Conservation (phyloP, 2,329 filamentous ascomycete genomes). For the Monascus ruber region DNA sequence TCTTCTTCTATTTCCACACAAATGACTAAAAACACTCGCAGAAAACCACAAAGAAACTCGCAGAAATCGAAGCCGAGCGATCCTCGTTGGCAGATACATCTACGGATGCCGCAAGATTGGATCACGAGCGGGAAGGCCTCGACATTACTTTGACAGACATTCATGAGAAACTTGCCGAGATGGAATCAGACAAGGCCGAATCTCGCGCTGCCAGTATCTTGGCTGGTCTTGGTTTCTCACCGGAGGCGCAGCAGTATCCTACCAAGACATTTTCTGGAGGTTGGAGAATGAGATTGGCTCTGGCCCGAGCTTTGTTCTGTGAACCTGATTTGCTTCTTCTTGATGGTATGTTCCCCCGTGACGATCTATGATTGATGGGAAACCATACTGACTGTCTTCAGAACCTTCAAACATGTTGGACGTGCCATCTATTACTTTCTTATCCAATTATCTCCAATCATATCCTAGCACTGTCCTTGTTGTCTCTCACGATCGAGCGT, state of each 20-base stretch:
- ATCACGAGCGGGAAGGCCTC: conserved; percentile 77
- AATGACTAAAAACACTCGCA: conserved; percentile 13
- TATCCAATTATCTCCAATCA: conserved; percentile 84
- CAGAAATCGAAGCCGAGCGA: conserved; percentile 65
- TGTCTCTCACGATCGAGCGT: conserved; percentile 96
- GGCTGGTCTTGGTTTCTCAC: conserved; percentile 90
- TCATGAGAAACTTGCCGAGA: conserved; percentile 83
- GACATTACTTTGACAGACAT: conserved; percentile 87
- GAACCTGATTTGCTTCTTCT: conserved; percentile 91
- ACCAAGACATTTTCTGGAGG: conserved; percentile 98
- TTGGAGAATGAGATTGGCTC: conserved; percentile 96
- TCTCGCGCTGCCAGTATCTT: conserved; percentile 90
- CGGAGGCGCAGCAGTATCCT: conserved; percentile 80
- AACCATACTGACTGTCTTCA: conserved; percentile 15
- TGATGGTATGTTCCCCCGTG: conserved; percentile 45
- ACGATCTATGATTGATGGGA: neutral
- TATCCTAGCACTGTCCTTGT: conserved; percentile 94
- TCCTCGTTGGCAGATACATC: conserved; percentile 81
- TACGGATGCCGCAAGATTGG: conserved; percentile 71
- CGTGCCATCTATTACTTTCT: conserved; percentile 97
- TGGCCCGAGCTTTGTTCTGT: conserved; percentile 92
- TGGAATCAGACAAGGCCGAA: conserved; percentile 98
- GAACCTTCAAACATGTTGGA: conserved; percentile 99
- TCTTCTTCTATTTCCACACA: neutral
- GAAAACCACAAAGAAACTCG: conserved; percentile 67